Base-by-base conservation (phyloP, 2,329 filamentous ascomycete species). In the Sarocladiaceae sp. region DNA sequence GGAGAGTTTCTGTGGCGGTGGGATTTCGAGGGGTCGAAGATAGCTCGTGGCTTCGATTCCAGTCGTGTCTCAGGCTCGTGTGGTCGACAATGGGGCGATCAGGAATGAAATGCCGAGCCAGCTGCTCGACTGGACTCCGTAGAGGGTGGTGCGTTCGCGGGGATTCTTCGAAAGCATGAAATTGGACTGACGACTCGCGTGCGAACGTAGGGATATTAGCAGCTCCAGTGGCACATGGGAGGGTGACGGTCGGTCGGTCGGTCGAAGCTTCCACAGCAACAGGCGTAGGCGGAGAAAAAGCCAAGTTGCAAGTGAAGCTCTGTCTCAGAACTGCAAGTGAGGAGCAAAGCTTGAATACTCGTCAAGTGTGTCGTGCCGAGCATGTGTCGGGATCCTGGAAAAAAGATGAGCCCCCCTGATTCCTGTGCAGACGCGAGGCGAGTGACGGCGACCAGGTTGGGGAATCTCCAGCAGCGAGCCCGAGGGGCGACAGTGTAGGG, bases 1-100 rank as follows among this genome's bases (percentile, higher is more conserved):
- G 48, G 48, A 41, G 48, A 44, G 29, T 43, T 43, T 46, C 53
- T 47, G 40, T 48, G 33, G 20, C 26, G 13, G 33, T 45, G 45
- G 45, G 40, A 42, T 32, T 12, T 33, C 40, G 26, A 20, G 26
- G 43, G 33, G 29, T 16, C 27, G 13, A 35, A 13, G 10, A 10
- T 43, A 20, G 32, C 41, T 19, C 15, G 43, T 21, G 18, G n/a
- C 9, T 33, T 24, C 20, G 29, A 21, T 20, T 23, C 18, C 26
- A 24, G 23, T 33, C 40, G 32, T 10, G 18, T 26, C 20, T 24
- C 19, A 40, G 26, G n/a, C 20, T 40, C 13, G 11, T 10, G 23
- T 6, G 16, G 18, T 15, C 40, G 20, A 6, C 21, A 33, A 5
- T 20, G 4, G 5, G n/a, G 18, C n/a, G 23, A 19, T 23, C 16